Conservation (phyloP, 2,329 filamentous ascomycete genomes). For the Stenocarpella maydis region DNA sequence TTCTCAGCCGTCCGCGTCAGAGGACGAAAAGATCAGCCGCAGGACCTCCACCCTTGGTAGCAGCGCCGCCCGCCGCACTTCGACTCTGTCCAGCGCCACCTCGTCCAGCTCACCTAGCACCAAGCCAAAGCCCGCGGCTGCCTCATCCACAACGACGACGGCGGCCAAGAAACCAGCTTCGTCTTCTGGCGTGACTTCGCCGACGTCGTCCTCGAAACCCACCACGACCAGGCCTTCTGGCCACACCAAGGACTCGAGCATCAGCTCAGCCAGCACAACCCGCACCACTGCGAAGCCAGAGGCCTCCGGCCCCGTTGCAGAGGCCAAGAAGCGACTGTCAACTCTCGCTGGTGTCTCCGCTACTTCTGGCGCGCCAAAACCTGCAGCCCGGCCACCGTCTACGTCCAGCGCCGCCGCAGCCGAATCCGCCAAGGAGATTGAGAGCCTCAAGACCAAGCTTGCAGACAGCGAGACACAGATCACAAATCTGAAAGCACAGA, state of each 20-base stretch:
- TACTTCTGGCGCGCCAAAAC: constrained; percentile 49
- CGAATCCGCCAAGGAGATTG: constrained; percentile 62
- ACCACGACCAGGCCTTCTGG: constrained; percentile 46
- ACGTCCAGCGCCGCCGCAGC: constrained; percentile 48
- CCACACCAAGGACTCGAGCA: constrained; percentile 39
- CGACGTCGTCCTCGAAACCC: constrained; percentile 42
- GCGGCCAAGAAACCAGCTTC: constrained; percentile 48
- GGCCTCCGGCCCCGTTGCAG: constrained; percentile 50
- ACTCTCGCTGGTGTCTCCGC: constrained; percentile 52
- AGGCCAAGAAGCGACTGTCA: constrained; percentile 67
- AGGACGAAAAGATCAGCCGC: constrained; percentile 47
- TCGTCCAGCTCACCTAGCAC: constrained; percentile 40
- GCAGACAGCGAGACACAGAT: constrained; percentile 66
- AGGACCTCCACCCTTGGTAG: constrained; percentile 38
- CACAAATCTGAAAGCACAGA: constrained; percentile 63
- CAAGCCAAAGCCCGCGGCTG: constrained; percentile 37
- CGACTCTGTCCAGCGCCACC: constrained; percentile 39
- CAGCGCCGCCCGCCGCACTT: constrained; percentile 45
- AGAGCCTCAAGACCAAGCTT: constrained; percentile 68
- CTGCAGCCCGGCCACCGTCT: constrained; percentile 48
- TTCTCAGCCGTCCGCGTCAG: constrained; percentile 46
- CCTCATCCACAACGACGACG: constrained; percentile 44
- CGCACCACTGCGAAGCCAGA: constrained; percentile 48
- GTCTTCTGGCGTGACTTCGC: constrained; percentile 46
- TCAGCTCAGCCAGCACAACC: constrained; percentile 37